Conservation (phyloP, 805 yeast species). For the Wickerhamomyces hampshirensis region DNA sequence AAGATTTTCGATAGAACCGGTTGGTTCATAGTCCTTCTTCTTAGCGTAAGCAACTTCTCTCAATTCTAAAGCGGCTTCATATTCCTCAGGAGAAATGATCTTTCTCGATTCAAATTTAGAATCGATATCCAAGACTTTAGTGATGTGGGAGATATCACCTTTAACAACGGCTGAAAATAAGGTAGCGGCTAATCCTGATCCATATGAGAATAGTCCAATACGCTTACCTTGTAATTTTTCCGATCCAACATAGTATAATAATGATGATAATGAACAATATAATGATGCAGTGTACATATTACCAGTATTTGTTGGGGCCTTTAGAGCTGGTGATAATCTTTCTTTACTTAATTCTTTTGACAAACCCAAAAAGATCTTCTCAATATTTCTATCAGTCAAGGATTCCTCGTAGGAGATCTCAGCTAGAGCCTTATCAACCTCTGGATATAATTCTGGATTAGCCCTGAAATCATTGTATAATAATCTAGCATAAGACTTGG, state of each 20-base stretch:
- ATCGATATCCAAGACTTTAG: constrained; percentile 61
- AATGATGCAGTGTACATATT: constrained; percentile 96
- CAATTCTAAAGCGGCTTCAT: constrained; percentile 72
- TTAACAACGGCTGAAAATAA: constrained; percentile 73
- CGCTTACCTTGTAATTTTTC: constrained; percentile 77
- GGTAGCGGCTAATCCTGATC: constrained; percentile 95
- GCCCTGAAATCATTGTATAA: constrained; percentile 81
- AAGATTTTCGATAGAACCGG: constrained; percentile 70
- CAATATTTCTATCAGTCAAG: constrained; percentile 72
- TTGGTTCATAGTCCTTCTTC: constrained; percentile 73
- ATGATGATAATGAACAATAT: constrained; percentile 81
- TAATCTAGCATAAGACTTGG: constrained; percentile 89
- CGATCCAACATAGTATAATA: constrained; percentile 68
- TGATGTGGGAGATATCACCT: constrained; percentile 74
- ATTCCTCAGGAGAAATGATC: constrained; percentile 68
- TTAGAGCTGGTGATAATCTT: constrained; percentile 75
- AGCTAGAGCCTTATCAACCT: constrained; percentile 46
- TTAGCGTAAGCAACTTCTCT: constrained; percentile 89
- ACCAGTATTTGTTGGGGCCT: constrained; percentile 94
- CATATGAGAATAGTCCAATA: constrained; percentile 92
- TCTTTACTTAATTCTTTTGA: constrained; percentile 61
- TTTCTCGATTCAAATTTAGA: constrained; percentile 62
- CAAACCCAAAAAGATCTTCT: constrained; percentile 76
- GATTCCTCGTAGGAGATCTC: constrained; percentile 68
- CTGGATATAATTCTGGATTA: constrained; percentile 62